Base-by-base conservation (phyloP, 2,329 filamentous ascomycete genomes). In the Laburnicola sp. region DNA sequence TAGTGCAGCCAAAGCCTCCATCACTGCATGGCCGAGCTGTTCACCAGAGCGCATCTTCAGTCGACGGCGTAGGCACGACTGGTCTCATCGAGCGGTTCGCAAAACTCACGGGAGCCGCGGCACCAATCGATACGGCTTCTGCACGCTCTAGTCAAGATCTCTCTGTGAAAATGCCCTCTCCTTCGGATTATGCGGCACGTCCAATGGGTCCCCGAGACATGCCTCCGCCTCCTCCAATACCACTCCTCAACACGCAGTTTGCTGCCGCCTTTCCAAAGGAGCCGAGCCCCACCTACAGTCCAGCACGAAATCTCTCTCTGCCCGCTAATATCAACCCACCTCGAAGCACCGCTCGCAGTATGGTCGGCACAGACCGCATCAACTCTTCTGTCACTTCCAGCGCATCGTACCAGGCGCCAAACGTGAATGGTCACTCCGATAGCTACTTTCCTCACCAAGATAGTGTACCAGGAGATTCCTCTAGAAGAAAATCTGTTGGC, bases 231-330 rank as follows among this genome's bases (percentile, higher is more conserved):
- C 76, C 77, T 37, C 74, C 76, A 1, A 77, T 76, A 44, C 65
- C 82, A 7, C 76, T 78, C 2, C 60, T 85, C 1, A 75, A 82
- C 40, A 82, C 76, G 25, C 68, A 71, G n/a, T 56, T 80, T n/a
- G 68, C 82, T 6, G 78, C 82, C 8, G 78, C 77, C 11, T 75
- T 91, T 64, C 88, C 88, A 8, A 88, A 87, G 66, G 74, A 86
- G 39, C 88, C 88, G 1, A 86, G 86, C 62, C 86, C 88, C 6
- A 88, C 89, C 3, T 92, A 91, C 65, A 91, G 85, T 61, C 88
- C 88, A n/a, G 86, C 86, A 1, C 80, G 87, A 30, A 89, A 88
- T 26, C 87, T 85, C 49, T 78, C 86, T 3, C 84, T 86, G 2
- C 83, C 82, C 23, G 84, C 86, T 53, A 80, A 83, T 23, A 82